A percentile compares a stretch with the other conserved stretches of the same genome.
Evolutionary conservation across 1,139 yeast genomes (phyloP).

Genomic region (Suhomyces chickasaworum): DNA sequence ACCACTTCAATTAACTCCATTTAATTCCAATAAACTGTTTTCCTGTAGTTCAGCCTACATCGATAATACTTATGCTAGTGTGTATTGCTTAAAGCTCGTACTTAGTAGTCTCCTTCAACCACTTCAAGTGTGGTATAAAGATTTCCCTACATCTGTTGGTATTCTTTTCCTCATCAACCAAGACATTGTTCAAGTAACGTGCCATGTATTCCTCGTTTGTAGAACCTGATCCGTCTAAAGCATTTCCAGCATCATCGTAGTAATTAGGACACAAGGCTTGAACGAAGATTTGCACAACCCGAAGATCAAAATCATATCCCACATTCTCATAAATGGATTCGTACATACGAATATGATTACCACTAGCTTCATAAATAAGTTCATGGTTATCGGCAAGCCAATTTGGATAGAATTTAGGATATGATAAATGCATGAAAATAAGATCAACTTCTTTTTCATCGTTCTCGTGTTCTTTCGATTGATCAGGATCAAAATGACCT

Average conservation of each 20-base stretch:
- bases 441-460: conserved; percentile 32
- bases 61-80: background rate
- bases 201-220: conserved; percentile 38
- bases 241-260: conserved; percentile 32
- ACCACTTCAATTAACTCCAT: too few relatives aligned
- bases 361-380: conserved; percentile 37
- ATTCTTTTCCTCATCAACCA: conserved; percentile 26
- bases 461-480: conserved; percentile 22
- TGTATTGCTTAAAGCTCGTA: background rate
- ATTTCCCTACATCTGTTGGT: conserved; percentile 37
- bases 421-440: conserved; percentile 61
- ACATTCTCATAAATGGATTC: conserved; percentile 40
- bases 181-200: conserved; percentile 31
- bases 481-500: conserved; percentile 61
- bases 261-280: conserved; percentile 44
- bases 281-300: conserved; percentile 39
- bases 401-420: conserved; percentile 61
- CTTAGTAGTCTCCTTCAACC: conserved; percentile 27
- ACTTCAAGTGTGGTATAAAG: conserved; percentile 30
- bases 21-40: too few relatives aligned
- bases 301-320: conserved; percentile 56
- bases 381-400: conserved; percentile 51
- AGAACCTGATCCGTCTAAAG: conserved; percentile 30
- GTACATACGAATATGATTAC: conserved; percentile 51
- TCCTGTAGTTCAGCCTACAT: too few relatives aligned